A percentile compares a stretch with the other conserved stretches of the same genome.
Evolutionary conservation across 2,329 filamentous ascomycete genomes (phyloP).

Genomic region (Colletotrichum navitas): DNA sequence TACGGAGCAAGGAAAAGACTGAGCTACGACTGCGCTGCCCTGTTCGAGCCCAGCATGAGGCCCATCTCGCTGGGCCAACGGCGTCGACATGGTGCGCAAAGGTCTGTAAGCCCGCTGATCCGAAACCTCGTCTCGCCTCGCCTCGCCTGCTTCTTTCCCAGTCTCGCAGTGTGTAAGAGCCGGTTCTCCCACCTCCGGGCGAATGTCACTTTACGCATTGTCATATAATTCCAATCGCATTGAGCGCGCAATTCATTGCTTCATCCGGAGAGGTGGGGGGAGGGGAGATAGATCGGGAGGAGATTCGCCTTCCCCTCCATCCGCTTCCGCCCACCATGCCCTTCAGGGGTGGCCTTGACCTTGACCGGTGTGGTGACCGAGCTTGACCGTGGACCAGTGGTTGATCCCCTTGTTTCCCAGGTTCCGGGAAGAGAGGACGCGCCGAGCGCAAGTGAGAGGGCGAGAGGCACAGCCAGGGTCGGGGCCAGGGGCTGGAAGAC

Average conservation of each 20-base stretch:
- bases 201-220: slow-evolving; percentile 3
- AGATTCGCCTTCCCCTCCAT: slow-evolving; percentile 16
- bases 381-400: slow-evolving; percentile 16
- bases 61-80: not conserved
- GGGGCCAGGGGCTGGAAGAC: not conserved
- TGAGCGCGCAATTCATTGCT: slow-evolving; percentile 15
- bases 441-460: not conserved
- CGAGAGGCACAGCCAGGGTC: not conserved
- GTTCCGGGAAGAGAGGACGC: slow-evolving; percentile 32
- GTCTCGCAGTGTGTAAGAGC: not conserved
- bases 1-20: no score
- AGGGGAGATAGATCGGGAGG: slow-evolving; percentile 21
- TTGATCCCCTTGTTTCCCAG: slow-evolving; percentile 31
- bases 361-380: slow-evolving; percentile 39
- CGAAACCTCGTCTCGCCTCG: not conserved
- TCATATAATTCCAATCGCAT: slow-evolving; percentile 33
- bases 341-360: slow-evolving; percentile 19
- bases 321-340: not conserved
- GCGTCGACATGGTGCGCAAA: not conserved
- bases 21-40: not conserved
- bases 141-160: not conserved
- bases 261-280: slow-evolving; percentile 25
- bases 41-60: not conserved
- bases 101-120: not conserved
- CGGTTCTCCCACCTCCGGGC: not conserved